Percentiles rank a stretch among this genome's conserved stretches.
Evolutionary conservation across 495 filamentous ascomycete species (phyloP).

Genomic region (Annulohypoxylon bovei): DNA sequence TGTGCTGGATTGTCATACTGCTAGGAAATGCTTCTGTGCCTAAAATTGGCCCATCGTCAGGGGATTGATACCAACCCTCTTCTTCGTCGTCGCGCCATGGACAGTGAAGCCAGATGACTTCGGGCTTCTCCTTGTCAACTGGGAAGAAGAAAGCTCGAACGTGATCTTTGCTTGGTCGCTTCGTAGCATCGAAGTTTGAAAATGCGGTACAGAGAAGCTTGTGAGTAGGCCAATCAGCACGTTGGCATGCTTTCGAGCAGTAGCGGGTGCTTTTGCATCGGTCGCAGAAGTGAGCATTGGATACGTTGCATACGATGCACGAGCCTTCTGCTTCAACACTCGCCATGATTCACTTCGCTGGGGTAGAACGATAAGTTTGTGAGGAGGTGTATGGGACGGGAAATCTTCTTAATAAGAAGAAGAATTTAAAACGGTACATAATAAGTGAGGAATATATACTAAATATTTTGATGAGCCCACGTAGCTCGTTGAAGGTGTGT

Average conservation of each 20-base stretch:
- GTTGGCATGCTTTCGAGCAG: constrained; percentile 47
- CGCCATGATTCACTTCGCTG: constrained; percentile 11
- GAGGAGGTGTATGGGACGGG: neutral
- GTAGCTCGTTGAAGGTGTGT: neutral
- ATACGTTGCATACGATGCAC: constrained; percentile 27
- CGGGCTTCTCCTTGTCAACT: constrained; percentile 24
- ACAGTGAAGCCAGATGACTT: constrained; percentile 44
- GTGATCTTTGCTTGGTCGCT: constrained; percentile 17
- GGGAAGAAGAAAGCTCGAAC: constrained; percentile 48
- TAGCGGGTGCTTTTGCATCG: constrained; percentile 30
- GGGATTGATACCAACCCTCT: constrained; percentile 14
- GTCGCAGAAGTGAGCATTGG: constrained; percentile 12
- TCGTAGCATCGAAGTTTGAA: constrained; percentile 23
- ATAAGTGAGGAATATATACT: neutral
- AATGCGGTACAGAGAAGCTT: constrained; percentile 45
- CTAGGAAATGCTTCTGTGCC: neutral
- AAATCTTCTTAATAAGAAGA: neutral
- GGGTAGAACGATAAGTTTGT: neutral
- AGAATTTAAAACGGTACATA: neutral
- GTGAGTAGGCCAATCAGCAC: constrained; percentile 45
- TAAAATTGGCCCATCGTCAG: constrained; percentile 18
- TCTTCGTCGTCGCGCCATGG: constrained; percentile 19
- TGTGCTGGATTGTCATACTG: neutral
- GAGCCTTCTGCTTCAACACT: neutral
- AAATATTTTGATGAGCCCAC: neutral